Base-by-base conservation (phyloP, 148 eudicot species). In the Chenopodium suecicum region DNA sequence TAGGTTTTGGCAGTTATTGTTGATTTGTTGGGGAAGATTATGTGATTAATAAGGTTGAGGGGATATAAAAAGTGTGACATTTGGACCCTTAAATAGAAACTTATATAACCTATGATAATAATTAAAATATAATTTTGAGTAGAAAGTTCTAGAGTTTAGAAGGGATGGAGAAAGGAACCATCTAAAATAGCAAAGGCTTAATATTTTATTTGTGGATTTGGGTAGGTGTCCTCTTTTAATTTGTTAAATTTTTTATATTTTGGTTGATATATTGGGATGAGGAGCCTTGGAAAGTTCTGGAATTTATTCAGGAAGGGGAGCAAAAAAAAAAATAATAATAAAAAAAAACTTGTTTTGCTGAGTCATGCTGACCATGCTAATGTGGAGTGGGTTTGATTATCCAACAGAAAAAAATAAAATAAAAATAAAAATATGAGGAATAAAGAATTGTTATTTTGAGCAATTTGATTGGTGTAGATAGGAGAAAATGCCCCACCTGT, bases 211-310 rank as follows among this genome's bases (percentile, higher is more conserved):
- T 70, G 62, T 84, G 81, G 83, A 81, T 72, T 76, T 84, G 83
- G 73, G 83, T 77, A 84, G 81, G 73, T 76, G 83, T 80, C 77
- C 47, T 31, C 70, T 54, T 75, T 41, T 22, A 4, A 2, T 70
- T 56, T 56, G 62, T 56, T 16, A 1, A 19, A 0, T 16, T 56
- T 56, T 56, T 56, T 2, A 3, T 17, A 17, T 56, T 56, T 34
- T 56, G 60, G 60, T 13, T 50, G 74, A 14, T 16, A 37, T 23
- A 29, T 31, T 67, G 80, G 65, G 74, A 9, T 56, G 62, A 17
- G 4, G 70, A 14, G 52, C 50, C 37, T 80, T 77, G 73, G 90
- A 86, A 88, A 82, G 78, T 88, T 86, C 90, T 84, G 88, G 90
- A 88, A 82, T 23, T 76, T 79, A 54, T 75, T 75, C 5, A 29